Evolutionary conservation across 176 grass and related monocot genomes (phyloP).

Genomic region (Eleusine coracana): DNA sequence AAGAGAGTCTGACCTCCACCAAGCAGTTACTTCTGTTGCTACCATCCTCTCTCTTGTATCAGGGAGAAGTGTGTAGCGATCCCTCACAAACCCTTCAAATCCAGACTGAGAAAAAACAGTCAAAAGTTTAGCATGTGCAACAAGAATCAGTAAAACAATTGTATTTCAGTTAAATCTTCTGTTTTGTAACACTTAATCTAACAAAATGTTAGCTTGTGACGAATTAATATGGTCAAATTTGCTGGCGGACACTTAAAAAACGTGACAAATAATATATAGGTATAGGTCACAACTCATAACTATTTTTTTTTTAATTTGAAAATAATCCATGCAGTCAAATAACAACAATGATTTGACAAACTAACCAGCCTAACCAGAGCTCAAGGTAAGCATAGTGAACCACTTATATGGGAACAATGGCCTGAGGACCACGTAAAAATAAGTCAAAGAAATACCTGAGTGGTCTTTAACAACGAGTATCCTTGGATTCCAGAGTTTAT

Average conservation of each 20-base stretch:
- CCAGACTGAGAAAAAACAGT: slow-evolving; percentile 67
- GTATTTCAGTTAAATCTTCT: background rate
- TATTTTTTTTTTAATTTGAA: background rate
- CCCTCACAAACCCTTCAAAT: slow-evolving; percentile 92
- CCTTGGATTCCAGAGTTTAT: slow-evolving; percentile 87
- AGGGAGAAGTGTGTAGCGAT: slow-evolving; percentile 81
- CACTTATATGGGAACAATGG: slow-evolving; percentile 9
- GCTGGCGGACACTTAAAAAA: too few species aligned
- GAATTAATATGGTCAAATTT: background rate
- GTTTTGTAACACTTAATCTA: background rate
- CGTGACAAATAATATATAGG: background rate
- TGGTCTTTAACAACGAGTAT: slow-evolving; percentile 82
- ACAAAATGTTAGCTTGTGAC: background rate
- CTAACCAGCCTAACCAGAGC: slow-evolving; percentile 5
- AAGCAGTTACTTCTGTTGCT: slow-evolving; percentile 93
- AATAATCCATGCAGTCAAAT: background rate
- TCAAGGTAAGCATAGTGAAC: slow-evolving; percentile 3
- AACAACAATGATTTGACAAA: background rate
- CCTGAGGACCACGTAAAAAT: background rate
- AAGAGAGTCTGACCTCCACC: slow-evolving; percentile 70
- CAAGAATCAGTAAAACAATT: slow-evolving; percentile 7
- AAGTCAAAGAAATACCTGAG: slow-evolving; percentile 55
- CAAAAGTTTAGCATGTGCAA: slow-evolving; percentile 11
- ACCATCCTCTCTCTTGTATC: slow-evolving; percentile 93
- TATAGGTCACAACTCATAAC: background rate